phyloP scores from a whole-genome alignment of 2,329 filamentous ascomycete species.

The Aureobasidium melanogenum region DNA sequence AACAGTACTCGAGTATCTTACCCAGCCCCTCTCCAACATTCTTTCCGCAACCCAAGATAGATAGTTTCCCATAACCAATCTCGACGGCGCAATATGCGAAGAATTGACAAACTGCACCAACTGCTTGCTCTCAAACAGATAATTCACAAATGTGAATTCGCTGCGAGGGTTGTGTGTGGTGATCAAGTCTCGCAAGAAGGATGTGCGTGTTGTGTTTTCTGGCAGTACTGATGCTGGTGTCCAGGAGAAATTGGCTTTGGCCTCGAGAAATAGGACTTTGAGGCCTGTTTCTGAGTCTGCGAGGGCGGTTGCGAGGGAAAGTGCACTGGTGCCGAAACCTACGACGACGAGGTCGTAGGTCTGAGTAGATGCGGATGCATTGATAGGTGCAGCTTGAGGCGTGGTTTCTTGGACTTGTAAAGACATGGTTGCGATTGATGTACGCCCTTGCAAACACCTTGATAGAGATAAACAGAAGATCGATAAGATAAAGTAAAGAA shows the following conservation, averaged over 20 bases:
- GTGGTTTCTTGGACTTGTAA: not conserved
- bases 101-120: constrained; percentile 22
- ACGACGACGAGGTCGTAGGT: constrained; percentile 18
- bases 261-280: constrained; percentile 19
- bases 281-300: constrained; percentile 16
- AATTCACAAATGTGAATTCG: constrained; percentile 24
- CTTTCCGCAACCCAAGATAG: constrained; percentile 21
- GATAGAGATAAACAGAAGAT: not conserved
- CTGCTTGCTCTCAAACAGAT: constrained; percentile 20
- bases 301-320: constrained; percentile 19
- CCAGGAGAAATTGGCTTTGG: constrained; percentile 16
- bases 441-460: not conserved
- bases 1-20: constrained; percentile 16
- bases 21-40: constrained; percentile 19
- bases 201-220: constrained; percentile 16
- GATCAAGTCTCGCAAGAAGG: constrained; percentile 21
- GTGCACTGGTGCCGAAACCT: constrained; percentile 19
- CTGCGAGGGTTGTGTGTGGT: constrained; percentile 23
- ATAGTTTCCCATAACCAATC: constrained; percentile 20
- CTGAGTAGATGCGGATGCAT: not conserved
- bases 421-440: not conserved
- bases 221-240: constrained; percentile 16
- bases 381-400: not conserved
- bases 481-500: constrained; percentile 6
- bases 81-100: constrained; percentile 19